Conservation (phyloP, 768 basidiomycete species). For the Panellus pusillus region DNA sequence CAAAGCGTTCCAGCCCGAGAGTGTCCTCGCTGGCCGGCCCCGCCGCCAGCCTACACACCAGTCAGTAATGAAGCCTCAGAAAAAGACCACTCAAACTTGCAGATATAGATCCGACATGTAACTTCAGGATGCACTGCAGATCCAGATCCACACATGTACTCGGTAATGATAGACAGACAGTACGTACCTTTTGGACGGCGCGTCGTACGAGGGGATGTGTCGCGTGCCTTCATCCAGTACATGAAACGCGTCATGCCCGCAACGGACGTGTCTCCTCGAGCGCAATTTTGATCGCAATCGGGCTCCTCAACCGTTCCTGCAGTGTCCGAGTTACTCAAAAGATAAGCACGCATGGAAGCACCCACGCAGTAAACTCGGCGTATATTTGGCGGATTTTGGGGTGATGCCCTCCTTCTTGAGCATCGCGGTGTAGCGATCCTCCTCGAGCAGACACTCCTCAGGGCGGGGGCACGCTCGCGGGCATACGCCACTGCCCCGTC, state of each 20-base stretch:
- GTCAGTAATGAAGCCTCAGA: neutral
- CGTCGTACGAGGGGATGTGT: conserved; percentile 63
- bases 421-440: conserved; percentile 36
- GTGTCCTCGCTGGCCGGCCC: conserved; percentile 51
- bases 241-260: conserved; percentile 55
- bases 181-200: conserved; percentile 70
- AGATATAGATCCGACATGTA: conserved; percentile 81
- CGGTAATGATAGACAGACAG: too few species aligned
- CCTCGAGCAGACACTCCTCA: conserved; percentile 66
- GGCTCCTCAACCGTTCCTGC: conserved; percentile 68
- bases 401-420: conserved; percentile 36
- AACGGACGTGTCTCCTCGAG: conserved; percentile 36
- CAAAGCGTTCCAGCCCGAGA: conserved; percentile 52
- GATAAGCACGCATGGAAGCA: neutral
- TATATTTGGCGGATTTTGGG: conserved; percentile 35
- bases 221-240: conserved; percentile 81
- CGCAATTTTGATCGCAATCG: conserved; percentile 64
- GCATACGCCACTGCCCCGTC: conserved; percentile 66
- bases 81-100: conserved; percentile 41
- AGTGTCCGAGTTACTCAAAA: too few species aligned
- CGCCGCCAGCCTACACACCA: conserved; percentile 50
- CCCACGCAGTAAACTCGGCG: conserved; percentile 31
- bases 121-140: conserved; percentile 67
- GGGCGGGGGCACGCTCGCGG: conserved; percentile 49
- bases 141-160: too few species aligned